A percentile compares a stretch with the other conserved stretches of the same genome.
Evolutionary conservation across 164 flowering plant genomes (phyloP).

Genomic region (Buxus sempervirens): DNA sequence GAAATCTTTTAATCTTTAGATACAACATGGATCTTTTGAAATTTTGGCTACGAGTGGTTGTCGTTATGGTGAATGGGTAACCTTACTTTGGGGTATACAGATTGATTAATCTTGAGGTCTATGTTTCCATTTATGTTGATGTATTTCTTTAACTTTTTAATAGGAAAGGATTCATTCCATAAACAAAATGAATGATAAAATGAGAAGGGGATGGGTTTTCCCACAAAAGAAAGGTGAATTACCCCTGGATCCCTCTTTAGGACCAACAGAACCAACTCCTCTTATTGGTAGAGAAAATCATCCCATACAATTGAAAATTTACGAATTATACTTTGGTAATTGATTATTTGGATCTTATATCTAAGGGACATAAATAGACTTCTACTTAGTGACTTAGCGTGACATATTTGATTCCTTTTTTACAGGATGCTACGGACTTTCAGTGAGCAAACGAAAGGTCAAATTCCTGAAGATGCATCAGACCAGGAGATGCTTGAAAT

Average conservation of each 20-base stretch:
- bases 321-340: too few relatives aligned
- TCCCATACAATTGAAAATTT: too few relatives aligned
- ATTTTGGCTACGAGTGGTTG: neutral
- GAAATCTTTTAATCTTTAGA: neutral
- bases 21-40: neutral
- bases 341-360: too few relatives aligned
- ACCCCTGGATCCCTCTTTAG: too few relatives aligned
- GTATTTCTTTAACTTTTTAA: neutral
- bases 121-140: neutral
- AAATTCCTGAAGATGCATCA: conserved; percentile 75
- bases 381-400: too few relatives aligned
- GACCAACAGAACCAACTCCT: too few relatives aligned
- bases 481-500: conserved; percentile 89
- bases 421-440: conserved; percentile 86
- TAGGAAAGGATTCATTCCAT: too few relatives aligned
- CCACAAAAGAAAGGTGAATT: too few relatives aligned
- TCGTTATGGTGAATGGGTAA: neutral
- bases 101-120: neutral
- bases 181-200: too few relatives aligned
- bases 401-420: conserved; percentile 3
- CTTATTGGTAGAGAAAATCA: too few relatives aligned
- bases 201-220: too few relatives aligned
- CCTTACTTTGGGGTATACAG: neutral
- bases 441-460: conserved; percentile 71
- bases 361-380: too few relatives aligned